phyloP scores from a whole-genome alignment of 2,329 filamentous ascomycete species.

The Blastomyces percursus region DNA sequence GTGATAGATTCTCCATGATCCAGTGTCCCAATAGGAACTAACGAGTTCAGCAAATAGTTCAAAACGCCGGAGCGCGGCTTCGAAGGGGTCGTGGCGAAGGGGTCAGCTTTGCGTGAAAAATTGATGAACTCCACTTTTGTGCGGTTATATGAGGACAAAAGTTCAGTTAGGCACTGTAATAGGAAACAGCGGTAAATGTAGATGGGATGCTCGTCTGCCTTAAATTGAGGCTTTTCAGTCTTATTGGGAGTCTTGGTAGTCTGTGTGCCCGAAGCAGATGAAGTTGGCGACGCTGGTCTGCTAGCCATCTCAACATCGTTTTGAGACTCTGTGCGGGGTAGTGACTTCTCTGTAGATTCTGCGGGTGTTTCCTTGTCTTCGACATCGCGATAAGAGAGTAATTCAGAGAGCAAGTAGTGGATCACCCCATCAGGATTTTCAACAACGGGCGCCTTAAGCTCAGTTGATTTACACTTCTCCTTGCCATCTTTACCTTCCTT shows the following conservation, averaged over 20 bases:
- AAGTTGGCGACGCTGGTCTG: conserved; percentile 27
- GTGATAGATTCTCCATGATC: conserved; percentile 62
- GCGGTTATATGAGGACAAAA: conserved; percentile 82
- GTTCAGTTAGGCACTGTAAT: conserved; percentile 78
- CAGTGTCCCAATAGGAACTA: conserved; percentile 56
- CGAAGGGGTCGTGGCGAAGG: conserved; percentile 74
- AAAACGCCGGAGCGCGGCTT: conserved; percentile 87
- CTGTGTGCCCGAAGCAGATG: conserved; percentile 20
- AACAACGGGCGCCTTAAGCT: conserved; percentile 71
- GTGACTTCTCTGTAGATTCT: conserved; percentile 8
- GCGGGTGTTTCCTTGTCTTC: conserved; percentile 60
- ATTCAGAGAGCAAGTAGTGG: conserved; percentile 84
- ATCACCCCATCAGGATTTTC: conserved; percentile 93
- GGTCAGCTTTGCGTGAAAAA: conserved; percentile 83
- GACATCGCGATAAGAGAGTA: conserved; percentile 84
- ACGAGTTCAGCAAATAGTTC: conserved; percentile 80
- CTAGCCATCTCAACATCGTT: conserved; percentile 43
- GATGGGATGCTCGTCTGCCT: conserved; percentile 84
- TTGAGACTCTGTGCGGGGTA: conserved; percentile 25
- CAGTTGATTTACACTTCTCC: conserved; percentile 45
- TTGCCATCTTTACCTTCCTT: conserved; percentile 16
- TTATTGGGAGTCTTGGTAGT: conserved; percentile 42
- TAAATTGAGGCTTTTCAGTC: conserved; percentile 63
- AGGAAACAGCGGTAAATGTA: conserved; percentile 96
- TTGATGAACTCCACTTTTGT: conserved; percentile 99